Evolutionary conservation across 345 rosid species (phyloP), one percentile per base, ranked within the genome.

Genomic region (Zanthoxylum bungeanum): DNA sequence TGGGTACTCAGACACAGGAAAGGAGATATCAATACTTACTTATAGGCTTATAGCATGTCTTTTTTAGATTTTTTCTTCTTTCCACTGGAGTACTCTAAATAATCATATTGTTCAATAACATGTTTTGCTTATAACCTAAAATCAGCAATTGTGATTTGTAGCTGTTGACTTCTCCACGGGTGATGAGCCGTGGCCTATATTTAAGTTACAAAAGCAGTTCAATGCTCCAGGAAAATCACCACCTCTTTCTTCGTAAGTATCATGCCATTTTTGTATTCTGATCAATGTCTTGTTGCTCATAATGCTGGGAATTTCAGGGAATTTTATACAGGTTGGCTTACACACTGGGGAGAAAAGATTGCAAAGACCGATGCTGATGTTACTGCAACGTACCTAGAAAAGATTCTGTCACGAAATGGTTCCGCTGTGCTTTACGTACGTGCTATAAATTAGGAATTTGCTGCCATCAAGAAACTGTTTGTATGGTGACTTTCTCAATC

Each of bases 321-420:
- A 82, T 94, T 94, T 64, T 94, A 94, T 61, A 94, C 98, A 21
- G 98, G 98, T 39, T 94, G 98, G 98, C 90, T 94, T 72, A 94
- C 97, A 28, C 98, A 94, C 55, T 94, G 98, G 98, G 89, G 97
- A 25, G 94, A 94, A 86, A 87, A 86, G 80, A 74, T 78, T 76
- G 89, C 91, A 58, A 77, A 72, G 57, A 91, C 97, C 9, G 86
- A 71, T 78, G 93, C 93, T 44, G 82, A 85, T 27, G 75, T 66
- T 76, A 89, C 97, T 0, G 97, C 98, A 12, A 68, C 87, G 71
- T 82, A 85, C 53, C 86, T 94, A 76, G 86, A 83, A 75, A 90
- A 92, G 75, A 87, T 91, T 50, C 74, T 94, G 66, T 86, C 93
- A 64, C 83, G 60, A 72, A 90, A 90, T 79, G 97, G 91, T 73